These are phyloP conservation scores for Pestalotiopsis sp. DNA, from an alignment of 2,329 filamentous ascomycete species.

Conservation along the genomic window DNA sequence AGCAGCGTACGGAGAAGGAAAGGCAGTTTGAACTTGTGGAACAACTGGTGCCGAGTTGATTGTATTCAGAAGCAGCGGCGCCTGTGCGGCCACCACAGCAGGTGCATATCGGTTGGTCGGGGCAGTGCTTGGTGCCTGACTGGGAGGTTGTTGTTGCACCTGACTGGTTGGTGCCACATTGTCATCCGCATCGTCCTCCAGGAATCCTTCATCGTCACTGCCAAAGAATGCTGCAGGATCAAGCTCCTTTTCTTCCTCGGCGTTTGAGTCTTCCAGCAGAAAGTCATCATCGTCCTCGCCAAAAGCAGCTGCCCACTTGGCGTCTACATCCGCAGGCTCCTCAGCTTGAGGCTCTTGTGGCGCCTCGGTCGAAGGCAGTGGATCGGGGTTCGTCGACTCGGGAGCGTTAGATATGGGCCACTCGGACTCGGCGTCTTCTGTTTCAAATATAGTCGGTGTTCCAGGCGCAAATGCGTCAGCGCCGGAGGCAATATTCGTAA, in stretches of 20 bases:
- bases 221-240: slow-evolving; percentile 69
- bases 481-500: slow-evolving; percentile 27
- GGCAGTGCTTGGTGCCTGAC: slow-evolving; percentile 22
- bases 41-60: slow-evolving; percentile 48
- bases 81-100: slow-evolving; percentile 23
- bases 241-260: slow-evolving; percentile 47
- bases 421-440: background rate
- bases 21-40: slow-evolving; percentile 23
- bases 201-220: slow-evolving; percentile 82
- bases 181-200: slow-evolving; percentile 56
- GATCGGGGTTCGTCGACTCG: slow-evolving; percentile 10
- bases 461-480: slow-evolving; percentile 20
- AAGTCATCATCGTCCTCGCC: slow-evolving; percentile 69
- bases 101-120: slow-evolving; percentile 36
- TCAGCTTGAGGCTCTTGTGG: slow-evolving; percentile 21
- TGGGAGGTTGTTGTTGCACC: slow-evolving; percentile 22
- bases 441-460: slow-evolving; percentile 23
- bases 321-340: slow-evolving; percentile 65
- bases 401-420: slow-evolving; percentile 7
- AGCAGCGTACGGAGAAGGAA: slow-evolving; percentile 28
- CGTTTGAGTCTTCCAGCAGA: slow-evolving; percentile 57
- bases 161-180: slow-evolving; percentile 21
- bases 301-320: slow-evolving; percentile 82
- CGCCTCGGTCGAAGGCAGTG: slow-evolving; percentile 19
- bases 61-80: slow-evolving; percentile 33